Evolutionary conservation across 768 basidiomycete species (phyloP).

Genomic region (Tulasnella calospora): DNA sequence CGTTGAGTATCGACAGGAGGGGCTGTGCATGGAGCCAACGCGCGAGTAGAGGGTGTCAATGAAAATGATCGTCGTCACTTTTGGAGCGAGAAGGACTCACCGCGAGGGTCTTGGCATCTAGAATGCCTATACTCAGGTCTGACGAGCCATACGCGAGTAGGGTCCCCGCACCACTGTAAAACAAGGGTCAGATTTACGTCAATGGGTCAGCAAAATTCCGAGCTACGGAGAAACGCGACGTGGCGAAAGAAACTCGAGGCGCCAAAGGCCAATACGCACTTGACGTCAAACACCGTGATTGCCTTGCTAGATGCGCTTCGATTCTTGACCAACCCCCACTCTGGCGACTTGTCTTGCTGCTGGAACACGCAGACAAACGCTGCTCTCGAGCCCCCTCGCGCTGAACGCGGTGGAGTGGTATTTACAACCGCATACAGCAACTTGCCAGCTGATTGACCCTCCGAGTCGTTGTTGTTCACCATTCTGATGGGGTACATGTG

Average conservation of each 20-base stretch:
- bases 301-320: conserved; percentile 74
- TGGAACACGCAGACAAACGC: conserved; percentile 48
- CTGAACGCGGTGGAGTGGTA: conserved; percentile 52
- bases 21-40: conserved; percentile 51
- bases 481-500: background rate
- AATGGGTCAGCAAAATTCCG: background rate
- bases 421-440: conserved; percentile 70
- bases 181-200: conserved; percentile 10
- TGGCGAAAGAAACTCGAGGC: background rate
- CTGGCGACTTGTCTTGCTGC: conserved; percentile 36
- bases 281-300: conserved; percentile 82
- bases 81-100: conserved; percentile 45
- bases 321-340: conserved; percentile 58
- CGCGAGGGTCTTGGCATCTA: conserved; percentile 71
- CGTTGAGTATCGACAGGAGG: conserved; percentile 77
- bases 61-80: background rate
- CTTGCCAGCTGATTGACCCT: conserved; percentile 35
- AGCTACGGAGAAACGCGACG: background rate
- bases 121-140: conserved; percentile 74
- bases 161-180: conserved; percentile 66
- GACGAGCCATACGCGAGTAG: conserved; percentile 82
- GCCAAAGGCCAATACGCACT: conserved; percentile 45
- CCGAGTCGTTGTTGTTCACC: background rate
- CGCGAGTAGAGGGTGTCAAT: background rate
- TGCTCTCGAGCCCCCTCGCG: conserved; percentile 49